These are phyloP conservation scores for Wickerhamomyces sp. DNA, from an alignment of 1,139 yeast species.

Conservation along the genomic window DNA sequence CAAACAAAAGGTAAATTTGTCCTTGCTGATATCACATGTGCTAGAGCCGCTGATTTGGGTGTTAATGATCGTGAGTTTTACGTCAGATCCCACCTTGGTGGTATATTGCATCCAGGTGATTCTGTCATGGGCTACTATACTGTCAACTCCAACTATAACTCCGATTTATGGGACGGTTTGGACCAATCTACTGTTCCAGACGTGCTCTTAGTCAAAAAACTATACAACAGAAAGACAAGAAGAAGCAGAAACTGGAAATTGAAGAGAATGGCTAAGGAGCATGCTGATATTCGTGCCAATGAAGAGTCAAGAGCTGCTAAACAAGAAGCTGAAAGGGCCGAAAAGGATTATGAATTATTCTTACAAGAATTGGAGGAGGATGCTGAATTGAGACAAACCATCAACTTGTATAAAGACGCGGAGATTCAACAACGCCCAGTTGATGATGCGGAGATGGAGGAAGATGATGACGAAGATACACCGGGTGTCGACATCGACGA, in stretches of 20 bases:
- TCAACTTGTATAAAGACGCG: conserved; percentile 79
- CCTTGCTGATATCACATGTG: conserved; percentile 84
- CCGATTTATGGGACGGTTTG: conserved; percentile 72
- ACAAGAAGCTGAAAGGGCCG: conserved; percentile 89
- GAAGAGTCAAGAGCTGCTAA: conserved; percentile 75
- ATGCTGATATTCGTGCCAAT: conserved; percentile 76
- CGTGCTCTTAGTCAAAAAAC: conserved; percentile 86
- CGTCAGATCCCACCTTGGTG: conserved; percentile 89
- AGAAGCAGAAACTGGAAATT: conserved; percentile 91
- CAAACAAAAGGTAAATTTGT: conserved; percentile 75
- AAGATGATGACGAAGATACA: conserved; percentile 64
- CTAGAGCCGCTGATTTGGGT: conserved; percentile 83
- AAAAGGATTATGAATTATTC: conserved; percentile 91
- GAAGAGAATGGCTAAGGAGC: conserved; percentile 97
- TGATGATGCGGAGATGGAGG: conserved; percentile 36
- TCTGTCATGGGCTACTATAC: conserved; percentile 87
- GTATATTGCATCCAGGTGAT: conserved; percentile 92
- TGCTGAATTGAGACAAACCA: conserved; percentile 84
- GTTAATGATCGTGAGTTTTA: conserved; percentile 75
- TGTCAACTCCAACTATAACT: conserved; percentile 80
- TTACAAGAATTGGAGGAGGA: conserved; percentile 97
- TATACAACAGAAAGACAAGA: conserved; percentile 74
- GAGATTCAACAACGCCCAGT: conserved; percentile 25
- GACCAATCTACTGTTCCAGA: conserved; percentile 67
- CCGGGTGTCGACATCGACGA: conserved; percentile 78